Conservation (phyloP, 2,329 filamentous ascomycete species). For the Phialophora expanda region DNA sequence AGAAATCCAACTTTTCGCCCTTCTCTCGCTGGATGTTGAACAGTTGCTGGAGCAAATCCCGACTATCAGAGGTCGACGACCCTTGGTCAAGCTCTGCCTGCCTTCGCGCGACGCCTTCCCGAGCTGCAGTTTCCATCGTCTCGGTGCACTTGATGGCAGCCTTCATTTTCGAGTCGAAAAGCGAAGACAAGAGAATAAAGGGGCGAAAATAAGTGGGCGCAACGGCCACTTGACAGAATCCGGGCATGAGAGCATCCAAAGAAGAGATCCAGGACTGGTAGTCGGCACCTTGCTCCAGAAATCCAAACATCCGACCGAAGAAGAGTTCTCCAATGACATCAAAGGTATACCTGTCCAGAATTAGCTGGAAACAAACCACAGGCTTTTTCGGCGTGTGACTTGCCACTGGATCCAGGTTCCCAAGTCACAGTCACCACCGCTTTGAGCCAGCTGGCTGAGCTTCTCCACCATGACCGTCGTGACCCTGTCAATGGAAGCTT, state of each 20-base stretch:
- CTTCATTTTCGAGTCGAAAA: conserved; percentile 37
- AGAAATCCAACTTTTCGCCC: conserved; percentile 44
- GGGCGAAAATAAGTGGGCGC: conserved; percentile 41
- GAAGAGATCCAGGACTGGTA: conserved; percentile 48
- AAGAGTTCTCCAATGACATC: conserved; percentile 52
- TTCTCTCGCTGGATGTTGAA: conserved; percentile 42
- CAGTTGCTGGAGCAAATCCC: conserved; percentile 43
- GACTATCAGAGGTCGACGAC: conserved; percentile 30
- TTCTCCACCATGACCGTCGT: conserved; percentile 37
- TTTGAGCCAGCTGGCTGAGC: conserved; percentile 33
- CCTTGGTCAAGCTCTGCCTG: conserved; percentile 31
- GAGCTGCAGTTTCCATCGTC: conserved; percentile 41
- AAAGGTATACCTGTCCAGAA: conserved; percentile 46
- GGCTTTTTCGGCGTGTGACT: not conserved
- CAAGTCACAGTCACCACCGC: conserved; percentile 37
- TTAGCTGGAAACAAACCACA: not conserved
- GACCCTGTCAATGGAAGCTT: conserved; percentile 42
- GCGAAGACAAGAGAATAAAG: conserved; percentile 23
- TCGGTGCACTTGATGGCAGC: conserved; percentile 42
- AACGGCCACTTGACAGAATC: conserved; percentile 42
- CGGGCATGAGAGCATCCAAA: conserved; percentile 45
- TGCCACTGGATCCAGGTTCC: conserved; percentile 42
- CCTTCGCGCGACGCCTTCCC: conserved; percentile 31
- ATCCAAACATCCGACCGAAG: conserved; percentile 52
- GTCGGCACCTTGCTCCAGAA: conserved; percentile 49